Evolutionary conservation across 495 filamentous ascomycete species (phyloP).

Genomic region (Viridothelium virens): DNA sequence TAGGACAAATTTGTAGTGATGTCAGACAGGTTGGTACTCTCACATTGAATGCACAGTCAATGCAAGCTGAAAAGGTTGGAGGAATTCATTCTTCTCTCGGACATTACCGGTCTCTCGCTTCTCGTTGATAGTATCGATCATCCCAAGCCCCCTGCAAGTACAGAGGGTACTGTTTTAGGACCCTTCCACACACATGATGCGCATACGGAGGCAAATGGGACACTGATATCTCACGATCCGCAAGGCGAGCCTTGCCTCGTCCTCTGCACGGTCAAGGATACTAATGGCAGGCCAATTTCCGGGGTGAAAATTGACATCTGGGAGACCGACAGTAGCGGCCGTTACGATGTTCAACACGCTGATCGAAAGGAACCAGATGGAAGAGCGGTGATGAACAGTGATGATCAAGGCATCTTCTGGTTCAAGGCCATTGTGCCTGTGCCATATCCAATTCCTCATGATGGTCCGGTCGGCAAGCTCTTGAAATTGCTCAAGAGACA

Average conservation of each 20-base stretch:
- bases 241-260: slow-evolving; percentile 66
- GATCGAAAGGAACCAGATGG: slow-evolving; percentile 67
- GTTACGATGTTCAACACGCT: slow-evolving; percentile 83
- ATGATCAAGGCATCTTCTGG: slow-evolving; percentile 69
- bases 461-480: slow-evolving; percentile 80
- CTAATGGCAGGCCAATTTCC: slow-evolving; percentile 54
- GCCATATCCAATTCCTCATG: slow-evolving; percentile 80
- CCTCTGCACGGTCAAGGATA: slow-evolving; percentile 67
- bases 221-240: slow-evolving; percentile 63
- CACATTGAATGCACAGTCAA: neutral
- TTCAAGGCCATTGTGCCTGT: slow-evolving; percentile 84
- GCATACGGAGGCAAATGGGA: slow-evolving; percentile 53
- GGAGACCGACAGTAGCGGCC: slow-evolving; percentile 82
- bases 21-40: slow-evolving; percentile 32
- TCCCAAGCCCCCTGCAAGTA: slow-evolving; percentile 66
- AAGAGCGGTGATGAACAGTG: slow-evolving; percentile 66
- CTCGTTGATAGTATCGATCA: slow-evolving; percentile 89
- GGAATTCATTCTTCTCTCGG: slow-evolving; percentile 93
- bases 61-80: slow-evolving; percentile 27
- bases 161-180: slow-evolving; percentile 83
- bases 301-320: slow-evolving; percentile 82
- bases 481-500: slow-evolving; percentile 64
- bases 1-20: slow-evolving; percentile 39
- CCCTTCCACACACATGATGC: slow-evolving; percentile 95
- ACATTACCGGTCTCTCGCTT: slow-evolving; percentile 81